Conservation (phyloP, 768 basidiomycete genomes). For the Rhizopogon rudus region DNA sequence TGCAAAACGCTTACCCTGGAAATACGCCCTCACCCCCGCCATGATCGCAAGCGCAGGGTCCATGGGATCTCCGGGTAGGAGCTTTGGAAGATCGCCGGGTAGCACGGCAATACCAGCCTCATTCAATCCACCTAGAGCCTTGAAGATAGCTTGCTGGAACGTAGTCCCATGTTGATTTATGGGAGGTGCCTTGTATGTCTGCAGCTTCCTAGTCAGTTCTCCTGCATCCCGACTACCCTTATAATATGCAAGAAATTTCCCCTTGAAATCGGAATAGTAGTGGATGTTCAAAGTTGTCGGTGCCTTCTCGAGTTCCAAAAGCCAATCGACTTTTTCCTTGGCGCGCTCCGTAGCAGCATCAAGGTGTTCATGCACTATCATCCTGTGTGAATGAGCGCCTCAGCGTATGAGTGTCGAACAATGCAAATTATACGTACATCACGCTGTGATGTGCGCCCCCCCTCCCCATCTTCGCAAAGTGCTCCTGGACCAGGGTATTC, state of each 20-base stretch:
- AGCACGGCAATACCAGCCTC: conserved; percentile 26
- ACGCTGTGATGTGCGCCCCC: conserved; percentile 49
- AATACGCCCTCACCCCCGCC: conserved; percentile 69
- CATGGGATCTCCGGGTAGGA: conserved; percentile 47
- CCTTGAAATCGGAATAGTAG: conserved; percentile 43
- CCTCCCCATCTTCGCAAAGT: conserved; percentile 50
- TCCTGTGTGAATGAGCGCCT: conserved; percentile 23
- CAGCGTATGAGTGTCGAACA: not conserved
- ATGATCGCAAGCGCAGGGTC: conserved; percentile 60
- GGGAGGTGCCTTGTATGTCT: conserved; percentile 1
- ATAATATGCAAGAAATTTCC: conserved; percentile 48
- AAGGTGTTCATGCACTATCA: conserved; percentile 47
- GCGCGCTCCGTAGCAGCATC: conserved; percentile 36
- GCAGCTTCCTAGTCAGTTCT: conserved; percentile 8
- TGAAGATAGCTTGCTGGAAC: conserved; percentile 21
- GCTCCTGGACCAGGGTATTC: conserved; percentile 35
- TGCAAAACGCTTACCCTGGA: conserved; percentile 51
- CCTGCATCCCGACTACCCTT: conserved; percentile 23
- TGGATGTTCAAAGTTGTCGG: conserved; percentile 51
- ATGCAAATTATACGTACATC: not conserved
- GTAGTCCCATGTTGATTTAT: not conserved
- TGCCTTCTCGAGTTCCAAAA: conserved; percentile 42
- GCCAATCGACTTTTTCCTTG: conserved; percentile 40
- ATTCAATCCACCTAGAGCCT: conserved; percentile 15
- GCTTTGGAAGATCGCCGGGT: conserved; percentile 40